phyloP scores from a whole-genome alignment of 2,329 filamentous ascomycete species.

The Penicillium sp. region DNA sequence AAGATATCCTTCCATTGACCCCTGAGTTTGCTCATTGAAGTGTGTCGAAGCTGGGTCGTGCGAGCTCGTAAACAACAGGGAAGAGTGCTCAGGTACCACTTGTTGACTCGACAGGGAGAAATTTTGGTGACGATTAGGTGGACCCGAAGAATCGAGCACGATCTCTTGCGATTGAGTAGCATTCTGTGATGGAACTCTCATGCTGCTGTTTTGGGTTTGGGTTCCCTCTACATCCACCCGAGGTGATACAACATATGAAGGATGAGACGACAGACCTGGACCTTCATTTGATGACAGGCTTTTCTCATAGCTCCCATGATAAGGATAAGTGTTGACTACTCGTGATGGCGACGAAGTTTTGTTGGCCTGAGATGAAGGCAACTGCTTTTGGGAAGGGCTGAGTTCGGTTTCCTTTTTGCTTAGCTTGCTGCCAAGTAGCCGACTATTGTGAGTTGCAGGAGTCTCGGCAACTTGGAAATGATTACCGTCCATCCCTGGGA shows the following conservation, averaged over 20 bases:
- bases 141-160: slow-evolving; percentile 27
- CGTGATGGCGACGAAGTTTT: slow-evolving; percentile 36
- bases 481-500: slow-evolving; percentile 14
- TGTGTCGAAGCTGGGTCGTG: slow-evolving; percentile 12
- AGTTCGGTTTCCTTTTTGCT: neutral
- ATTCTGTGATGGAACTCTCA: slow-evolving; percentile 15
- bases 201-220: slow-evolving; percentile 24
- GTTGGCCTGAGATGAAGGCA: slow-evolving; percentile 21
- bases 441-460: slow-evolving; percentile 19
- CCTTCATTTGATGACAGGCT: slow-evolving; percentile 17
- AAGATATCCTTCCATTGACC: neutral
- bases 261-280: slow-evolving; percentile 7
- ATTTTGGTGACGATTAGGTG: slow-evolving; percentile 16
- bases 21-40: slow-evolving; percentile 3
- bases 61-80: slow-evolving; percentile 21
- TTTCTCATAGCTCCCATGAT: slow-evolving; percentile 19
- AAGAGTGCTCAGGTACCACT: slow-evolving; percentile 10
- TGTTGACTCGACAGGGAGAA: slow-evolving; percentile 6
- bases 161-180: slow-evolving; percentile 17
- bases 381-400: slow-evolving; percentile 2
- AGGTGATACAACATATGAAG: slow-evolving; percentile 1
- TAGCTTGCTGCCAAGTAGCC: neutral
- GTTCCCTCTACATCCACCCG: slow-evolving; percentile 21
- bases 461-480: slow-evolving; percentile 37
- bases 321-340: slow-evolving; percentile 34